Evolutionary conservation across 164 flowering plant genomes (phyloP), one percentile per base, ranked within the genome.

Genomic region (Magnolia kwangsiensis): DNA sequence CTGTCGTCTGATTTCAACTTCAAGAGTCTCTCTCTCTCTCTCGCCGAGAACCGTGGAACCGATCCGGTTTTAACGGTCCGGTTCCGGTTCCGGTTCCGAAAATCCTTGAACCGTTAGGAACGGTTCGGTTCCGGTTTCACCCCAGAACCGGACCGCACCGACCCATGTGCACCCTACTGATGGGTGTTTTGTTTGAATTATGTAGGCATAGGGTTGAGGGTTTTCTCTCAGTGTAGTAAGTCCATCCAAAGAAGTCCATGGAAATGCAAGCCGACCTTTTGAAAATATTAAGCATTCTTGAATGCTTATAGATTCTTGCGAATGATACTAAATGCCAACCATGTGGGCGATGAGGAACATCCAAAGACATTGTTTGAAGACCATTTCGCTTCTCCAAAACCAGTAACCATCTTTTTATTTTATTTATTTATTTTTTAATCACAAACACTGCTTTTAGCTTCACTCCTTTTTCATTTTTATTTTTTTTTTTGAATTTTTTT

Each of bases 341-440:
- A 78, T 78, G 80, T 78, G 77, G 80, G 73, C 76, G 11, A 37
- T 64, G 49, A 68, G 74, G 73, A 74, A 74, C 69, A 59, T 78
- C 50, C 80, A 74, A 23, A 68, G 80, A 61, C 80, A 68, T 13
- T 78, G 96, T 19, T 21, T 50, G 7, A 71, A 29, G 70, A 18
- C 63, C 69, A 37, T 72, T 50, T 72, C 74, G 4, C 14, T 27
- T 61, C 69, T 64, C 45, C 74, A 63, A 50, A 63, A 7, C 24
- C 45, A 74, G 79, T 77, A 63, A 51, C n/a, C 55, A 13, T 23
- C 21, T 55, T 16, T 23, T 49, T 19, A 5, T 72, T 23, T 70
- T 0, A 8, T 69, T 5, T 3, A 5, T 45, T 63, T 45, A 14
- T 37, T 29, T 59, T 20, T 49, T 69, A 55, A 55, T 9, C 19